Percentiles rank a stretch among this genome's conserved stretches.
Evolutionary conservation across 805 yeast species (phyloP).

Genomic region (Yarrowia sp.): DNA sequence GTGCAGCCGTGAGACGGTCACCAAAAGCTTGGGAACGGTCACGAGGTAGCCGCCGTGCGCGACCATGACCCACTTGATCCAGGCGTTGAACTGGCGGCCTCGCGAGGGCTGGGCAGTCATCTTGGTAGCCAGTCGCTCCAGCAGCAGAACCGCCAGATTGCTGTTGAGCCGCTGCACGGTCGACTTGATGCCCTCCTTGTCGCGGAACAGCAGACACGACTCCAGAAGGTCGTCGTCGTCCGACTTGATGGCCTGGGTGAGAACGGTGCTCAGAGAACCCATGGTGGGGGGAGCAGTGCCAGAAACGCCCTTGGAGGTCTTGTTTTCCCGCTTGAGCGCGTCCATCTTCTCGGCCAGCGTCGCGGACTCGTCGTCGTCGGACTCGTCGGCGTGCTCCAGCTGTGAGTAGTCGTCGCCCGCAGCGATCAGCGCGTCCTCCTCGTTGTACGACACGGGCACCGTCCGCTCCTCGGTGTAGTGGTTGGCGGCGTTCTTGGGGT

Average conservation of each 20-base stretch:
- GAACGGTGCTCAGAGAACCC: slow-evolving; percentile 53
- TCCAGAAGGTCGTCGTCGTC: slow-evolving; percentile 85
- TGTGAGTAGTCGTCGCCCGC: slow-evolving; percentile 40
- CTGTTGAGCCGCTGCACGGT: slow-evolving; percentile 56
- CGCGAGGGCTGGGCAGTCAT: slow-evolving; percentile 56
- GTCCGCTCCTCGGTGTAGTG: slow-evolving; percentile 24
- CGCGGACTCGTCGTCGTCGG: slow-evolving; percentile 42
- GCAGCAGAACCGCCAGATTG: slow-evolving; percentile 44
- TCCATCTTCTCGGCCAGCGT: slow-evolving; percentile 46
- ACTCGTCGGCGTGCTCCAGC: slow-evolving; percentile 35
- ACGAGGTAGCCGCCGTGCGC: slow-evolving; percentile 65
- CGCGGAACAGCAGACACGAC: slow-evolving; percentile 61
- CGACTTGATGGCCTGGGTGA: slow-evolving; percentile 82
- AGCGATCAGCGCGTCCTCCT: slow-evolving; percentile 38
- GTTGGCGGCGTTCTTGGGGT: slow-evolving; percentile 32
- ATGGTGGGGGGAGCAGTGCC: slow-evolving; percentile 27
- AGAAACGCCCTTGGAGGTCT: slow-evolving; percentile 33
- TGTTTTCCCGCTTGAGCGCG: slow-evolving; percentile 37
- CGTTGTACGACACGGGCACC: slow-evolving; percentile 36
- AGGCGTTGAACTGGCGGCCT: slow-evolving; percentile 50
- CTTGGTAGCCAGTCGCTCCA: slow-evolving; percentile 48
- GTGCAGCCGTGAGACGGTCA: slow-evolving; percentile 56
- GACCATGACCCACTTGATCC: slow-evolving; percentile 82
- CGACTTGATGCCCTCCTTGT: slow-evolving; percentile 51
- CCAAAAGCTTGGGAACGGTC: slow-evolving; percentile 51